phyloP scores from a whole-genome alignment of 2,329 filamentous ascomycete genomes.

The Xylaria digitata region DNA sequence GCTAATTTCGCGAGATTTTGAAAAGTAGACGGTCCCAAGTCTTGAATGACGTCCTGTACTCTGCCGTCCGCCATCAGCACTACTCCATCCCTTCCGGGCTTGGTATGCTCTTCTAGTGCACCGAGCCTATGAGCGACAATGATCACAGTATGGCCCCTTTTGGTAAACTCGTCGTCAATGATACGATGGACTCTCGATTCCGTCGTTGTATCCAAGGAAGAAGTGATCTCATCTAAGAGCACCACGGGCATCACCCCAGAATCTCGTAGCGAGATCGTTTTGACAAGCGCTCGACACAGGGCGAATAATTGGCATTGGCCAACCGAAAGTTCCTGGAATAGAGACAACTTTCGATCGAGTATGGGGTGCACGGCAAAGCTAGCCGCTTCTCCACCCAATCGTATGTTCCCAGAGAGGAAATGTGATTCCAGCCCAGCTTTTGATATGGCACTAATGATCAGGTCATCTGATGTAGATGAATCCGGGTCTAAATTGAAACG shows the following conservation, averaged over 20 bases:
- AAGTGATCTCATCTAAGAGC: conserved; percentile 51
- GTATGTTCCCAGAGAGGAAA: background rate
- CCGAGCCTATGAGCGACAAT: conserved; percentile 52
- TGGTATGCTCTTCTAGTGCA: conserved; percentile 28
- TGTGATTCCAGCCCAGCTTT: conserved; percentile 14
- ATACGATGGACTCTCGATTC: conserved; percentile 50
- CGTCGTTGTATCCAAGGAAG: conserved; percentile 50
- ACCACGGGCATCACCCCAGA: conserved; percentile 47
- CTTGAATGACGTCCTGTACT: too few species aligned
- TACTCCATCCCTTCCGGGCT: too few species aligned
- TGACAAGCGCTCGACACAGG: conserved; percentile 49
- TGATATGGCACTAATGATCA: conserved; percentile 29
- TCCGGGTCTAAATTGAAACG: conserved; percentile 49
- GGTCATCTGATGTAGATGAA: conserved; percentile 38
- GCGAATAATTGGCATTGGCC: conserved; percentile 52
- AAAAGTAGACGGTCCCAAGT: too few species aligned
- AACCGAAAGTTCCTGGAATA: conserved; percentile 47
- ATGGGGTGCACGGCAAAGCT: conserved; percentile 30
- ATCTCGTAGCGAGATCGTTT: conserved; percentile 32
- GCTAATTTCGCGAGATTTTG: too few species aligned
- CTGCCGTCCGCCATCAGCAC: too few species aligned
- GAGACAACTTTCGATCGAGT: conserved; percentile 45
- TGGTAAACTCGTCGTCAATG: conserved; percentile 48
- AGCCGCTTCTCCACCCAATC: background rate
- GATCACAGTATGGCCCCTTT: conserved; percentile 49